Base-by-base conservation (phyloP, 2,329 filamentous ascomycete genomes). In the Cladosporium sp. region DNA sequence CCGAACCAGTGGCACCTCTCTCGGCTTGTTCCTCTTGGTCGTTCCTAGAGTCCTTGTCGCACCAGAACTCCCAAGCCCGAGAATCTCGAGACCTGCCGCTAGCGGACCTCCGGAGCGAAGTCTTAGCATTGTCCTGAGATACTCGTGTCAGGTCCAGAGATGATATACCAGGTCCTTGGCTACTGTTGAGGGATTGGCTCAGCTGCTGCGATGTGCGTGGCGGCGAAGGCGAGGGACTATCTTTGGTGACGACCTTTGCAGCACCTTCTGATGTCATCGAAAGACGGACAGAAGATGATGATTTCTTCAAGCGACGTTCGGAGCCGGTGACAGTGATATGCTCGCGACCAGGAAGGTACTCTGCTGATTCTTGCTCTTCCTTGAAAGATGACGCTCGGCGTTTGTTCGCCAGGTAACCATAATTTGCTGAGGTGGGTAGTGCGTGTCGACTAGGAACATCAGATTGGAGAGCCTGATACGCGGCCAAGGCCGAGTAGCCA, bases 31-130 rank as follows among this genome's bases (percentile, higher is more conserved):
- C 83, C 20, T 87, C 91, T 56, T 96, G 77, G 63, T 91, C 89
- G 67, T 91, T 90, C 42, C 88, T 86, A 52, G 83, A 79, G 63
- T 94, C 89, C 7, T 87, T 86, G 69, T 96, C 90, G 66, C 90
- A 93, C 75, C 89, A 92, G 58, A 91, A 91, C 68, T 96, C 90
- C 93, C 93, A 97, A 6, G 88, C 89, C 51, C 91, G 86, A 17
- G 91, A 90, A 71, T 97, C 90, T 56, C 90, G 86, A 58, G 92
- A 96, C 57, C 93, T 71, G 15, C 71, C 83, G 56, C 85, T 60
- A 86, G 84, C 39, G 90, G 78, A 34, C 78, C 81, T 78, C 22
- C 55, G 55, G 25, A 57, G 25, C 6, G 55, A 51, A 3, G 25
- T 40, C 15, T 17, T 25, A 15, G 39, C 51, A 12, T 17, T 28